Percentiles rank a stretch among this genome's conserved stretches.
Evolutionary conservation across 139 green algal genomes (phyloP).

Genomic region (Chlamydomonas incerta): DNA sequence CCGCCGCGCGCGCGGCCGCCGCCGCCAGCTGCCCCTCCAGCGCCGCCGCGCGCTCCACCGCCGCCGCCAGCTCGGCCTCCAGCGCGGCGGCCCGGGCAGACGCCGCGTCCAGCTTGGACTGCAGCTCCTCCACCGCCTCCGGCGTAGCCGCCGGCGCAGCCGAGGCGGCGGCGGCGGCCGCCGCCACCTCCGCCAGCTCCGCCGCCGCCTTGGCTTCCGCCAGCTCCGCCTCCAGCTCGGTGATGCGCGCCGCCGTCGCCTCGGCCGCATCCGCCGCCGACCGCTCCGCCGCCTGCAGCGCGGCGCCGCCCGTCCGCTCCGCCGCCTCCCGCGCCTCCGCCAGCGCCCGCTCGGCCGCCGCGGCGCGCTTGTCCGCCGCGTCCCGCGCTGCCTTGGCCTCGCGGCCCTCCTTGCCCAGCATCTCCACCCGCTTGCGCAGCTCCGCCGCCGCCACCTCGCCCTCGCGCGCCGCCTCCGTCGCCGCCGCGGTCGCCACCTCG

Average conservation of each 20-base stretch:
- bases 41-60: neutral
- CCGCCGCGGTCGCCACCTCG: constrained; percentile 8
- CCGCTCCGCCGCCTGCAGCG: neutral
- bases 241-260: neutral
- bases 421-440: neutral
- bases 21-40: neutral
- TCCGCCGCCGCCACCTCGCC: neutral
- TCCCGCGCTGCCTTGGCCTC: neutral
- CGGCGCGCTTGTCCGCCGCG: neutral
- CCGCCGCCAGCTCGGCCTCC: neutral
- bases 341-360: neutral
- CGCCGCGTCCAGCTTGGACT: constrained; percentile 20
- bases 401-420: neutral
- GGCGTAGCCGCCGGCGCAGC: neutral
- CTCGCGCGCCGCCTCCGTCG: constrained; percentile 6
- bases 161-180: neutral
- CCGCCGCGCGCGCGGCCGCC: neutral
- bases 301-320: too few species aligned
- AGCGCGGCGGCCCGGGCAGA: neutral
- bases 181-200: neutral
- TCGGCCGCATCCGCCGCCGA: neutral
- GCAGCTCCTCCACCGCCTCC: constrained; percentile 5
- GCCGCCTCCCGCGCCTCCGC: neutral
- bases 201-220: neutral
- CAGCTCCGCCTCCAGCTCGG: constrained; percentile 7